phyloP scores from a whole-genome alignment of 805 yeast genomes.

The Zygotorulaspora danielsina region DNA sequence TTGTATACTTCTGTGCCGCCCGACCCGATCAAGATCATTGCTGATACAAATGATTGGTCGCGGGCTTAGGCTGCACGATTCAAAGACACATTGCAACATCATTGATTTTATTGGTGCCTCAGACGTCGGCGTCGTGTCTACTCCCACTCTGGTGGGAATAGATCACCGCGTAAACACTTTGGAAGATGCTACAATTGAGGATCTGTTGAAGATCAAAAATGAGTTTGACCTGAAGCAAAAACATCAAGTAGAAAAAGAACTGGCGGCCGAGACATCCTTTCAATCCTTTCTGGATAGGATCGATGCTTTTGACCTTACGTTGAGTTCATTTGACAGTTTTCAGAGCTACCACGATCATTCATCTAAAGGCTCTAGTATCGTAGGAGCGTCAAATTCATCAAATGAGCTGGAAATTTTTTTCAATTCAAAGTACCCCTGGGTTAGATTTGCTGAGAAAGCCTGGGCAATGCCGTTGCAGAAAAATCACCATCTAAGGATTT shows the following conservation, averaged over 20 bases:
- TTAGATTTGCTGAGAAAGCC: constrained; percentile 27
- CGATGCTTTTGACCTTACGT: constrained; percentile 31
- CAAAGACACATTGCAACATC: constrained; percentile 64
- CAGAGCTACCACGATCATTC: constrained; percentile 29
- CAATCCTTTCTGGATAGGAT: constrained; percentile 15
- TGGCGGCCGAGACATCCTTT: constrained; percentile 10
- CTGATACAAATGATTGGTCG: constrained; percentile 88
- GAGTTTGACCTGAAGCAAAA: constrained; percentile 14
- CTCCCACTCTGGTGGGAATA: constrained; percentile 48
- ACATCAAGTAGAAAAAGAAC: constrained; percentile 14
- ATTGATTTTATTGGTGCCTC: constrained; percentile 71
- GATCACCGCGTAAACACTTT: constrained; percentile 19
- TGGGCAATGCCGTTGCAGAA: constrained; percentile 34
- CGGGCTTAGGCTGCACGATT: constrained; percentile 63
- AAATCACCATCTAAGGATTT: constrained; percentile 24
- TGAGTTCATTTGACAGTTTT: constrained; percentile 41
- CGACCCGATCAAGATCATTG: constrained; percentile 69
- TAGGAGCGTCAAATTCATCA: constrained; percentile 4
- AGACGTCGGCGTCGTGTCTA: constrained; percentile 49
- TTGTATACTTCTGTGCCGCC: constrained; percentile 70
- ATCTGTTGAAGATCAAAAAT: constrained; percentile 29
- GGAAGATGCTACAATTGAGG: constrained; percentile 34
- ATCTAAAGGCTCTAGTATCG: constrained; percentile 3
- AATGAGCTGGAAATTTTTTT: constrained; percentile 20
- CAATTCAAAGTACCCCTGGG: constrained; percentile 37